Base-by-base conservation (phyloP, 2,329 filamentous ascomycete species). In the Calonectria leucothoes region DNA sequence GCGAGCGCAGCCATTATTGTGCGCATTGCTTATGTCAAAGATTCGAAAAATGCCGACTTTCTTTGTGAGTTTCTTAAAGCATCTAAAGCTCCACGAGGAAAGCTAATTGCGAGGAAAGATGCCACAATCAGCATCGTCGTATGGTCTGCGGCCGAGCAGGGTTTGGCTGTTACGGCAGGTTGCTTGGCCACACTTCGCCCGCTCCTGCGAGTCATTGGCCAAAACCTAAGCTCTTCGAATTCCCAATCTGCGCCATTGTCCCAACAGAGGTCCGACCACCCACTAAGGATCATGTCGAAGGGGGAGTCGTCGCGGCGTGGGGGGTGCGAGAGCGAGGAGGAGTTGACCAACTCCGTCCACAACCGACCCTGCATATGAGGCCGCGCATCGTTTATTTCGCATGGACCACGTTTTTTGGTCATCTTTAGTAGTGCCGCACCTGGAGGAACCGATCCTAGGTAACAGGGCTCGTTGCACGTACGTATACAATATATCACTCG, bases 71-170 rank as follows among this genome's bases (percentile, higher is more conserved):
- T 20, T 25, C n/a, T 25, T 11, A 14, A 6, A 39, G 12, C 20
- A n/a, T 20, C 10, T 14, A 23, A 15, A 1, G 27, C 14, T 4
- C 20, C n/a, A 2, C 1, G 11, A 12, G 20, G 14, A 29, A 61
- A n/a, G 15, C 66, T 79, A 66, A 74, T 49, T 1, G 7, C 14
- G 59, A 33, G 48, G 11, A 35, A 39, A 81, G 85, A 78, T 77
- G 83, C 84, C 29, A 87, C 86, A 0, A 69, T 83, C 61, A 83
- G 85, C 71, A 86, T 88, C 64, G 87, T 87, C 23, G 86, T 89
- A 75, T 89, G 87, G 87, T 88, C 87, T 1, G 86, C 85, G 0
- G 81, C 86, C 8, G 88, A 90, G 69, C 82, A 86, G 51, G 86
- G 86, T 11, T 82, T 90, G 1, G 86, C 87, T 59, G 86, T 90